A percentile compares a stretch with the other conserved stretches of the same genome.
These are phyloP conservation scores for Zasmidium citrigriseum DNA, from an alignment of 2,329 filamentous ascomycete genomes.

Conservation along the genomic window DNA sequence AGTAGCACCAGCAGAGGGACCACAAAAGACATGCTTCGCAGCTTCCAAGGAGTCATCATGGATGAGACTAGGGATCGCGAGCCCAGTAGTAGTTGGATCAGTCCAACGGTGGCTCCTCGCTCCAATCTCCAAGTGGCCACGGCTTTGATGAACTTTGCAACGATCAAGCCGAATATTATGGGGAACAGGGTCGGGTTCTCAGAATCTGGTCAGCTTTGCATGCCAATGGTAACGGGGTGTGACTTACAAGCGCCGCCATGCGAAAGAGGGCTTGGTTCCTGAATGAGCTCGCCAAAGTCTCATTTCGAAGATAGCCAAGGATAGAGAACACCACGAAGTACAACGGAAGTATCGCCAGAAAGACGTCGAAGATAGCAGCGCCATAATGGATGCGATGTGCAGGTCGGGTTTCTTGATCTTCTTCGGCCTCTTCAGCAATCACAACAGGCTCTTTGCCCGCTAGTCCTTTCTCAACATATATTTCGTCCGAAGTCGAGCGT, in stretches of 20 bases:
- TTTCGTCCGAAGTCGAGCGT: not conserved
- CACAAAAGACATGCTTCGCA: conserved; percentile 2
- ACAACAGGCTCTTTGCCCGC: not conserved
- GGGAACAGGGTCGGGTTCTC: conserved; percentile 19
- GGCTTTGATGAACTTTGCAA: conserved; percentile 17
- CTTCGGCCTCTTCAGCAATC: not conserved
- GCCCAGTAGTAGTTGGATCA: conserved; percentile 15
- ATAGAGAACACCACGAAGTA: conserved; percentile 17
- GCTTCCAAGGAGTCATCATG: conserved; percentile 7
- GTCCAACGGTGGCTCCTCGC: conserved; percentile 13
- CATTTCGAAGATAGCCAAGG: conserved; percentile 11
- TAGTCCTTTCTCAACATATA: not conserved
- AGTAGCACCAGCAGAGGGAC: conserved; percentile 5
- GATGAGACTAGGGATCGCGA: conserved; percentile 15
- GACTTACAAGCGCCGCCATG: conserved; percentile 14
- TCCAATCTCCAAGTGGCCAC: conserved; percentile 16
- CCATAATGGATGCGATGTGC: conserved; percentile 6
- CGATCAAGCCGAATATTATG: conserved; percentile 16
- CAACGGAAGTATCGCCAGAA: conserved; percentile 12
- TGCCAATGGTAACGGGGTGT: not conserved
- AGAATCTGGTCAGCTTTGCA: not conserved
- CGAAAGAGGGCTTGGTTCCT: conserved; percentile 11
- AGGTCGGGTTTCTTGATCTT: conserved; percentile 8
- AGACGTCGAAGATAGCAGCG: conserved; percentile 11
- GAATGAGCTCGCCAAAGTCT: conserved; percentile 8